Evolutionary conservation across 768 basidiomycete species (phyloP).

Genomic region (Hysterangium stoloniferum): DNA sequence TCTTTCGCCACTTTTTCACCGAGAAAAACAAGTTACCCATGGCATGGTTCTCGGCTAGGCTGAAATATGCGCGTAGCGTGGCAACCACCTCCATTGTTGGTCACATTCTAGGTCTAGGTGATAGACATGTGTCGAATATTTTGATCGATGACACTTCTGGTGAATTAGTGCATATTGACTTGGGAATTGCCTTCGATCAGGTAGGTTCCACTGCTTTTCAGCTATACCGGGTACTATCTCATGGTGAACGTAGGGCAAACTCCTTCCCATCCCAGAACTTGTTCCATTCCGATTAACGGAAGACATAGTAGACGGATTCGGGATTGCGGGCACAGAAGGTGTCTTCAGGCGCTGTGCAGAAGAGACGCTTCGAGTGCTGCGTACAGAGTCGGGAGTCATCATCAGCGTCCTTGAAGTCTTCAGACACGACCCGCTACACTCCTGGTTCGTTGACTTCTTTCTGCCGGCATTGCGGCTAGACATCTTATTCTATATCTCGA

Average conservation of each 20-base stretch:
- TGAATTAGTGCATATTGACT: conserved; percentile 91
- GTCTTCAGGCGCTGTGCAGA: conserved; percentile 95
- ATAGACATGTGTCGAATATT: conserved; percentile 90
- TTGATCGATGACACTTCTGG: conserved; percentile 76
- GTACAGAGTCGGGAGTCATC: conserved; percentile 78
- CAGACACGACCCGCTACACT: conserved; percentile 91
- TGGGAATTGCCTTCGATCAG: conserved; percentile 96
- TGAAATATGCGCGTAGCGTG: conserved; percentile 86
- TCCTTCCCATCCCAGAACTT: conserved; percentile 69
- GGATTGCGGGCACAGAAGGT: conserved; percentile 80
- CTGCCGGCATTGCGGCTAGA: neutral
- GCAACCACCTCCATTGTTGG: conserved; percentile 94
- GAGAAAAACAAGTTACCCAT: conserved; percentile 84
- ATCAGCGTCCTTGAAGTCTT: conserved; percentile 96
- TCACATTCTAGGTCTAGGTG: conserved; percentile 85
- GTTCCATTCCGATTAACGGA: conserved; percentile 94
- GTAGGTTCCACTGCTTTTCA: conserved; percentile 31
- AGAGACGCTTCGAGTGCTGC: conserved; percentile 86
- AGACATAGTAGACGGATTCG: conserved; percentile 93
- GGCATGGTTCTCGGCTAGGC: conserved; percentile 85
- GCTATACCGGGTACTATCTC: conserved; percentile 3
- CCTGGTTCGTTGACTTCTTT: conserved; percentile 50
- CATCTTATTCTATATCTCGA: neutral
- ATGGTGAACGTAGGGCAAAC: conserved; percentile 57
- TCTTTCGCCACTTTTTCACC: conserved; percentile 92